Evolutionary conservation across 31 red algal genomes (phyloP).

Genomic region (Asparagopsis taxiformis): DNA sequence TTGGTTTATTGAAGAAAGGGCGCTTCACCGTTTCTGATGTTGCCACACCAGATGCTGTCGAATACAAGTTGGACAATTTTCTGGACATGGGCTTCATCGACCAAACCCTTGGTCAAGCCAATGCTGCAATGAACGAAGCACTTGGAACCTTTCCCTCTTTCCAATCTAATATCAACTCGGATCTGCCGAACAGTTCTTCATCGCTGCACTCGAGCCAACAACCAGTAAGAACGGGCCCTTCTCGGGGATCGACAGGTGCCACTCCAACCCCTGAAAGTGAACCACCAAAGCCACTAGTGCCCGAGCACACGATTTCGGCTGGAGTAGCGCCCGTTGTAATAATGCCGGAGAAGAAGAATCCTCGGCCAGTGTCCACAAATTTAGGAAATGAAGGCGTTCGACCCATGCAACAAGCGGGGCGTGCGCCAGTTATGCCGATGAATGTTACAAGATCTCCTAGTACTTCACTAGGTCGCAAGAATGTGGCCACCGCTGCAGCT

Average conservation of each 20-base stretch:
- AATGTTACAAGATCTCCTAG: not conserved
- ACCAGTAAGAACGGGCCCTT: not conserved
- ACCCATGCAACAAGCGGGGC: not conserved
- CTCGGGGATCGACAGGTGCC: not conserved
- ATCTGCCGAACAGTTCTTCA: not conserved
- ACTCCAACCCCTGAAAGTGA: not conserved
- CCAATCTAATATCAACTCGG: not conserved
- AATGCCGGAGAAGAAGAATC: conserved; percentile 21
- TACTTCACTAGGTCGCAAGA: not conserved
- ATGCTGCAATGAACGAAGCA: not conserved
- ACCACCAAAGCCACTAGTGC: not conserved
- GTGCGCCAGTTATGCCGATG: not conserved
- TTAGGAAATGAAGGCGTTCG: not conserved
- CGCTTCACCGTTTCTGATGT: conserved; percentile 68
- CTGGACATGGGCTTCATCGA: conserved; percentile 23
- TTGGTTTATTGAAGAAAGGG: conserved; percentile 49
- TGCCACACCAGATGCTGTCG: conserved; percentile 28
- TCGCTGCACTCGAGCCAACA: not conserved
- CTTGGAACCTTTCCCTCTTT: not conserved
- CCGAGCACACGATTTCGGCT: conserved; percentile 12
- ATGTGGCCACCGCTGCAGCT: not conserved
- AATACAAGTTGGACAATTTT: conserved; percentile 50
- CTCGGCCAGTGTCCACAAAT: not conserved
- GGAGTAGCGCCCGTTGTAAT: conserved; percentile 51
- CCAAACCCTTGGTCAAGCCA: conserved; percentile 8